Evolutionary conservation across 257 asterid genomes (phyloP), one percentile per base, ranked within the genome.

Genomic region (Ballota nigra): DNA sequence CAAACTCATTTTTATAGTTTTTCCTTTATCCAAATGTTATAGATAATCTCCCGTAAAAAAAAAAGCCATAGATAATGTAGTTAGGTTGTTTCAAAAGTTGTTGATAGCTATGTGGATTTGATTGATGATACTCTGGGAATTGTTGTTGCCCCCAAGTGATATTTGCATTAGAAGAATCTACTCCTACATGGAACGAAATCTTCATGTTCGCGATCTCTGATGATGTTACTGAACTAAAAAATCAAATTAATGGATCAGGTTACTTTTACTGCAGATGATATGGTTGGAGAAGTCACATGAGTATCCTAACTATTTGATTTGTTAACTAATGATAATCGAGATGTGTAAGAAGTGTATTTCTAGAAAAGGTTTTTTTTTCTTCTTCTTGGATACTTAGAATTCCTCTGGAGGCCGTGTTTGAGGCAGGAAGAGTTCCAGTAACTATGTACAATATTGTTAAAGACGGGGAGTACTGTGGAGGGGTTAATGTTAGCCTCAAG

Each of bases 141-240:
- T 49, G 40, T 34, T 12, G 28, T 34, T 45, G 20, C 15, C 38
- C n/a, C n/a, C n/a, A n/a, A n/a, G n/a, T n/a, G n/a, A n/a, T n/a
- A n/a, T 36, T 6, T 73, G 77, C 77, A 88, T 94, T 89, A 41
- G 71, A 78, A 67, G 92, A 92, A 59, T 69, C 86, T 1, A 62
- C 62, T 10, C 93, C 93, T 40, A 83, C 88, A 41, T 90, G 97
- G 97, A 84, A 90, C 10, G 92, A 90, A 61, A 88, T 89, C 15
- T 88, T 90, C 78, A 51, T 88, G 58, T 90, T 90, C 72, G 63
- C 80, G 15, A 69, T 88, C 68, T 66, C 86, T 12, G 70, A 29
- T 10, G 80, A 82, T 66, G 83, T 69, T 22, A 69, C 74, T 9
- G 87, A 85, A 58, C 78, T 90, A 36, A 80, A 78, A n/a, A 68